Conservation (phyloP, 2,329 filamentous ascomycete genomes). For the Microsporum audouinii region DNA sequence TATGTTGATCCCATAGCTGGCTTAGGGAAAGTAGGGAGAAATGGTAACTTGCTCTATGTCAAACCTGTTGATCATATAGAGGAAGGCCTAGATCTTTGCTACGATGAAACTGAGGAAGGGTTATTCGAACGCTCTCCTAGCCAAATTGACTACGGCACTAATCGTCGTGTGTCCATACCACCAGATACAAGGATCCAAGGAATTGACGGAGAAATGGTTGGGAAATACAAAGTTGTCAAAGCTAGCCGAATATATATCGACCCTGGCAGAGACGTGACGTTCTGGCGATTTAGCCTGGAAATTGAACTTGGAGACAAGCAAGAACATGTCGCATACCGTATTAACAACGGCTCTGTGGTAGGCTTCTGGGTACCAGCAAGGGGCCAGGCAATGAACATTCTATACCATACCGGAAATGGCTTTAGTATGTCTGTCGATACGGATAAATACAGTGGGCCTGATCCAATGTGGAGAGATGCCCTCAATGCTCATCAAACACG, state of each 20-base stretch:
- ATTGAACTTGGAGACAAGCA: slow-evolving; percentile 70
- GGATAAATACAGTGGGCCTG: slow-evolving; percentile 75
- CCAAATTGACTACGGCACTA: slow-evolving; percentile 31
- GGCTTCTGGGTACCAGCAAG: slow-evolving; percentile 89
- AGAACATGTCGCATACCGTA: slow-evolving; percentile 83
- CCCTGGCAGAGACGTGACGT: slow-evolving; percentile 74
- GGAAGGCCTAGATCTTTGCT: slow-evolving; percentile 66
- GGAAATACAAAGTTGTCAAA: slow-evolving; percentile 70
- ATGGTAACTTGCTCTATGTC: slow-evolving; percentile 77
- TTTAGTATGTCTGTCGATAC: slow-evolving; percentile 73
- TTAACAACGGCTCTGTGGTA: slow-evolving; percentile 78
- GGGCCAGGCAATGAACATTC: slow-evolving; percentile 87
- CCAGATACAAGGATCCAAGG: slow-evolving; percentile 37
- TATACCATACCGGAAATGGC: slow-evolving; percentile 97
- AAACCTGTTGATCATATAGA: slow-evolving; percentile 78
- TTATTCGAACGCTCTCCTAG: slow-evolving; percentile 59
- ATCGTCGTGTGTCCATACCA: slow-evolving; percentile 30
- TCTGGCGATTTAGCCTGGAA: slow-evolving; percentile 95
- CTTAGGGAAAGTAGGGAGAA: slow-evolving; percentile 71
- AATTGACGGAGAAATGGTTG: slow-evolving; percentile 64
- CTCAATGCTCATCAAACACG: slow-evolving; percentile 80
- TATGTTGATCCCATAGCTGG: slow-evolving; percentile 85
- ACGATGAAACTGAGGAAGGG: slow-evolving; percentile 66
- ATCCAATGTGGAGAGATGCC: slow-evolving; percentile 94
- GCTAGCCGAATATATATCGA: slow-evolving; percentile 76